Evolutionary conservation across 768 basidiomycete genomes (phyloP).

Genomic region (Daedaleopsis nitida): DNA sequence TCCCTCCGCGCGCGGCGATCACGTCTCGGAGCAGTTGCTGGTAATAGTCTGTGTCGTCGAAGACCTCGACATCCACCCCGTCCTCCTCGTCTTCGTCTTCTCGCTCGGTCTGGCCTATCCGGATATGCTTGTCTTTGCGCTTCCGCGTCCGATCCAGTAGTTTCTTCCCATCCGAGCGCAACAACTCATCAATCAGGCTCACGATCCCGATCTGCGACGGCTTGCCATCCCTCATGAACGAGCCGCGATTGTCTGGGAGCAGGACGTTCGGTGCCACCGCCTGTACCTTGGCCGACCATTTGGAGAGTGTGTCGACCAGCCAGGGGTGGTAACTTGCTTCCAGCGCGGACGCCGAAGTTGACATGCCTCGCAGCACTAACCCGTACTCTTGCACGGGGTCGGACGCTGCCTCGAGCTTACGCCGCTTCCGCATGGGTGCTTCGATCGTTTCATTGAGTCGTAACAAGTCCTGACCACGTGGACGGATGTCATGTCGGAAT

Average conservation of each 20-base stretch:
- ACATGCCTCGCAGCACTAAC: conserved; percentile 31
- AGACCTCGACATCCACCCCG: conserved; percentile 50
- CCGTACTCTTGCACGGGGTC: conserved; percentile 35
- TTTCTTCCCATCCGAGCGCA: conserved; percentile 53
- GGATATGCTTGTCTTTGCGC: conserved; percentile 48
- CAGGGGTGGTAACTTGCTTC: conserved; percentile 62
- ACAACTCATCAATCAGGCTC: conserved; percentile 76
- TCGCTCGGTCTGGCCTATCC: conserved; percentile 39
- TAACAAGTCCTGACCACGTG: conserved; percentile 20
- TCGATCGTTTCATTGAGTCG: conserved; percentile 47
- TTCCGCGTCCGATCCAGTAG: conserved; percentile 65
- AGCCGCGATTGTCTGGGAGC: conserved; percentile 66
- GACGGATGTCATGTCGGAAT: background rate
- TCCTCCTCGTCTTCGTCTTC: conserved; percentile 38
- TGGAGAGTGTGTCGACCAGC: conserved; percentile 75
- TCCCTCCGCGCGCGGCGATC: conserved; percentile 64
- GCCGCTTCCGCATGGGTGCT: conserved; percentile 60
- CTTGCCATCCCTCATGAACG: conserved; percentile 50
- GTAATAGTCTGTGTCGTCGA: conserved; percentile 93
- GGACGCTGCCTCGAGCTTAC: conserved; percentile 41
- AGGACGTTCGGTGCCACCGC: conserved; percentile 84
- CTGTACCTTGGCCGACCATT: conserved; percentile 97
- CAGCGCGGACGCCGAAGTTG: conserved; percentile 22
- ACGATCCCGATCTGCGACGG: conserved; percentile 48
- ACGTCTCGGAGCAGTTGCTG: conserved; percentile 89